Base-by-base conservation (phyloP, 805 yeast species). In the Tetrapisispora iriomotensis region DNA sequence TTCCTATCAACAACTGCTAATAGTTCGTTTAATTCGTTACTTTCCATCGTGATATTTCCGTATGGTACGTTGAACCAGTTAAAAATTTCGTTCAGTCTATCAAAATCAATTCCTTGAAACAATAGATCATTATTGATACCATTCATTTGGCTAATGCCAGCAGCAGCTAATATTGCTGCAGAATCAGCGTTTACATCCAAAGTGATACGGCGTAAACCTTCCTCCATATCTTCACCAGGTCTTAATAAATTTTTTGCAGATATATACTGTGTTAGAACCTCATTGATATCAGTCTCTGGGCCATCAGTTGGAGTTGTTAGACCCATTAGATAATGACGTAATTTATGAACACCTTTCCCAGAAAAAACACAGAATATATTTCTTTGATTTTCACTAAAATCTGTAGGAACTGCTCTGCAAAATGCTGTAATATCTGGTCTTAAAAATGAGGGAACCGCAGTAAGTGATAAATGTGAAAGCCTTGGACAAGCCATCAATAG, bases 351-450 rank as follows among this genome's bases (percentile, higher is more conserved):
- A 8, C 96, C 96, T 43, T 74, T 75, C 1, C 97, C 97, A 25
- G 90, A 79, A 56, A 87, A 92, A 10, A 90, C 98, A 64, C 97
- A 90, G 54, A 92, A 90, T 36, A 83, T 71, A 18, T 79, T 72
- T 47, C 79, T 79, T 60, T 92, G 98, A 51, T 81, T 81, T 40
- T 79, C 84, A 38, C 80, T 87, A 58, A 92, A 88, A 51, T 87
- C 96, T 10, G 82, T 76, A 4, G 98, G 97, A 2, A 97, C 92
- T 8, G 80, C 83, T 22, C 97, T 79, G 59, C 96, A 88, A 61
- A 77, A 88, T 47, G 75, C 77, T 0, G 90, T 82, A 36, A 90
- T 77, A 53, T 90, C 96, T 8, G 80, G 71, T 44, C 95, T 72
- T 56, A 90, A 70, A 63, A 92, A 90, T n/a, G 94, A 82, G 1